These are phyloP conservation scores for Cyberlindnera saturnus DNA, from an alignment of 805 yeast species.

Conservation along the genomic window DNA sequence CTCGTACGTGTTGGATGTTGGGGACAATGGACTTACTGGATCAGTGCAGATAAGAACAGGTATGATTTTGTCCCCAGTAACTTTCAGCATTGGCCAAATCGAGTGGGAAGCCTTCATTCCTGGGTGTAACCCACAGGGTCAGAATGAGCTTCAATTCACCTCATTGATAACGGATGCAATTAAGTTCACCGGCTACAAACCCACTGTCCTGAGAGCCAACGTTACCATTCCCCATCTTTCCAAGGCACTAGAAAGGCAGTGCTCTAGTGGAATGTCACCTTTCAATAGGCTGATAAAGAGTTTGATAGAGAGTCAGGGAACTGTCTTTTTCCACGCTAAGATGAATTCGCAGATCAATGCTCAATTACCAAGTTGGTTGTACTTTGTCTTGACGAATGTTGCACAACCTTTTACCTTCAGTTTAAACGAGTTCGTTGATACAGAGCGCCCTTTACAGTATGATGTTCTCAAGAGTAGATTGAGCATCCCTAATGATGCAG, in stretches of 20 bases:
- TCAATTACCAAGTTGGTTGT: constrained; percentile 14
- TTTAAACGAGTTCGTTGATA: background rate
- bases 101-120: constrained; percentile 19
- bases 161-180: constrained; percentile 3
- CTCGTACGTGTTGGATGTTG: background rate
- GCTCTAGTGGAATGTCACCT: constrained; percentile 19
- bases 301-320: constrained; percentile 1
- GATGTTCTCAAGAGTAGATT: constrained; percentile 1
- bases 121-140: constrained; percentile 7
- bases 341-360: constrained; percentile 7
- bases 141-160: constrained; percentile 8
- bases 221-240: constrained; percentile 5
- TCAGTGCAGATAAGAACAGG: background rate
- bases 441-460: background rate
- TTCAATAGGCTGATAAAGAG: constrained; percentile 10
- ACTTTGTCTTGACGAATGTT: constrained; percentile 6
- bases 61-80: background rate
- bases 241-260: constrained; percentile 4
- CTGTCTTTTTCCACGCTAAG: constrained; percentile 8
- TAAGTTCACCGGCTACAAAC: background rate
- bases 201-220: background rate
- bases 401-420: constrained; percentile 8
- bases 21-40: background rate
- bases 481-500: constrained; percentile 6
- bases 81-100: constrained; percentile 2